A percentile compares a stretch with the other conserved stretches of the same genome.
Evolutionary conservation across 2,329 filamentous ascomycete genomes (phyloP).

Genomic region (Neurospora sp.): DNA sequence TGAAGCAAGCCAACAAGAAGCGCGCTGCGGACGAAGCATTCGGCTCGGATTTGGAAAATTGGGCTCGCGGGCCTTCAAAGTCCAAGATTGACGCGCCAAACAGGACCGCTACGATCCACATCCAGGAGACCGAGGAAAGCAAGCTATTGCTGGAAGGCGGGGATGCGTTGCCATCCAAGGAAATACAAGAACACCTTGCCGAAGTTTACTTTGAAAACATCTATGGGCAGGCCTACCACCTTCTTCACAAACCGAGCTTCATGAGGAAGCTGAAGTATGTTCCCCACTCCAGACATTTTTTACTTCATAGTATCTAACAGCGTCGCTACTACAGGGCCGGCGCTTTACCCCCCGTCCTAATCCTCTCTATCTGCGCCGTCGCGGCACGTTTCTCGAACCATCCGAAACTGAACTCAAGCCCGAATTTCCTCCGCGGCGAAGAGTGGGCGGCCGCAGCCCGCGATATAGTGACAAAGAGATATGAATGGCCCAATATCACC

Average conservation of each 20-base stretch:
- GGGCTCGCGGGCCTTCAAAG: slow-evolving; percentile 55
- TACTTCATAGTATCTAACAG: slow-evolving; percentile 14
- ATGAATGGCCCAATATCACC: slow-evolving; percentile 93
- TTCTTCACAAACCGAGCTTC: slow-evolving; percentile 94
- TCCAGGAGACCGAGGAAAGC: slow-evolving; percentile 61
- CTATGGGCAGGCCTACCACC: slow-evolving; percentile 88
- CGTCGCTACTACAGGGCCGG: slow-evolving; percentile 44
- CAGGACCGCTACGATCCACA: slow-evolving; percentile 43
- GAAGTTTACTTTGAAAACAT: slow-evolving; percentile 94
- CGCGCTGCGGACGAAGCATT: slow-evolving; percentile 82
- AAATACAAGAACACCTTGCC: slow-evolving; percentile 85
- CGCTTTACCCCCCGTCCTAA: slow-evolving; percentile 76
- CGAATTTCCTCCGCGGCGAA: slow-evolving; percentile 80
- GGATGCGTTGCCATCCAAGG: slow-evolving; percentile 71
- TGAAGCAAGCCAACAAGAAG: slow-evolving; percentile 61
- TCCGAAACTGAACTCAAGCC: slow-evolving; percentile 64
- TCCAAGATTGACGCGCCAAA: slow-evolving; percentile 36
- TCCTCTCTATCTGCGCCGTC: slow-evolving; percentile 89
- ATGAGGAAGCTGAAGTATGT: slow-evolving; percentile 72
- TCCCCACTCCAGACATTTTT: neutral
- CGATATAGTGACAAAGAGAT: slow-evolving; percentile 75
- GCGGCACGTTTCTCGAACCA: slow-evolving; percentile 93
- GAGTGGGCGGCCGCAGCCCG: slow-evolving; percentile 83
- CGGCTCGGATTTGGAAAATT: slow-evolving; percentile 67
- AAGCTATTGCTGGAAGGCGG: slow-evolving; percentile 71